Base-by-base conservation (phyloP, 805 yeast species). In the Pichia cephalocereana region DNA sequence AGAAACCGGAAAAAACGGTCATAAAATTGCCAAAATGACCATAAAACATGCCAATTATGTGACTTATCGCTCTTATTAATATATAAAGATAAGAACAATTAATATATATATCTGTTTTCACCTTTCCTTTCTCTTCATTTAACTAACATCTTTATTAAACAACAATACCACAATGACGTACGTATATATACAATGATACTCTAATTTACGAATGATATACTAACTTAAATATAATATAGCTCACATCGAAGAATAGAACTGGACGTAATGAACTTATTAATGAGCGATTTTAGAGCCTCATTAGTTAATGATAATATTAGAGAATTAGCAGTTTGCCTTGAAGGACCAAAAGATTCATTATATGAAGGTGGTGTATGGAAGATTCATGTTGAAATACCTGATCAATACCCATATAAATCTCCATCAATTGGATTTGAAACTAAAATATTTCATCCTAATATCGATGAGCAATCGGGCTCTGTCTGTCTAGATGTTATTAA, bases 401-500 rank as follows among this genome's bases (percentile, higher is more conserved):
- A 87, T 61, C 95, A 86, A 60, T 91, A 91, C 59, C 99, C 99
- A 0, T 88, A 86, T 64, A 91, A 87, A 61, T 86, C 96, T 4
- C 99, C 99, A 7, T 88, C 96, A 15, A 89, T 91, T 53, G 98
- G 97, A 8, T 91, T 91, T 62, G 80, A 80, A 45, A 93, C 90
- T 67, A 85, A 83, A 61, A 91, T 93, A 18, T 90, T 80, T 67
- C 99, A 91, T 64, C 99, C 99, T 7, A 91, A 91, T 61, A 89
- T 91, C 52, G 99, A 91, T 62, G 95, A 89, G 62, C 74, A 80
- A 28, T 82, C 80, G 1, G 99, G 99, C 0, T 81, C 95, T 0
- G 96, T 91, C 8, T 91, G 99, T 66, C 77, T 91, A 44, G 98
- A 91, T 64, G 98, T 93, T 17, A 90, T 91, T 54, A 91, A 91